phyloP scores from a whole-genome alignment of 2,329 filamentous ascomycete species.

The Dactylellina cionopaga region DNA sequence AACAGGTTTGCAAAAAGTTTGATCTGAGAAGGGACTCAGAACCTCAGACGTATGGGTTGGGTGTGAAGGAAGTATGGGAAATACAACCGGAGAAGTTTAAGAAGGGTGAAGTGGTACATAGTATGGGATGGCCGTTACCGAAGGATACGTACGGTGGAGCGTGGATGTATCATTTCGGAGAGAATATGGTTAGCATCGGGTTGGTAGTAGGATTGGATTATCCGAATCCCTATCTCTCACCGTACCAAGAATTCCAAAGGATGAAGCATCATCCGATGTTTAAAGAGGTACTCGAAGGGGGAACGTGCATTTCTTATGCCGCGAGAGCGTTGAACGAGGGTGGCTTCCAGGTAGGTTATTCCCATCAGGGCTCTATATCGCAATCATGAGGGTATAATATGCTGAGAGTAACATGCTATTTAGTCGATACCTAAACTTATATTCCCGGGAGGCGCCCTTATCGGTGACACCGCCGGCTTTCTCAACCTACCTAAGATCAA shows the following conservation, averaged over 20 bases:
- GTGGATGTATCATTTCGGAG: constrained; percentile 99
- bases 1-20: constrained; percentile 94
- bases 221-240: constrained; percentile 93
- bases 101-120: constrained; percentile 84
- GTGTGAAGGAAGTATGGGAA: constrained; percentile 98
- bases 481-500: constrained; percentile 99
- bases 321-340: constrained; percentile 92
- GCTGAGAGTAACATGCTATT: neutral
- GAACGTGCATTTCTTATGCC: constrained; percentile 96
- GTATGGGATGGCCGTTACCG: constrained; percentile 90
- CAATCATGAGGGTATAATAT: neutral
- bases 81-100: constrained; percentile 91
- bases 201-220: constrained; percentile 95
- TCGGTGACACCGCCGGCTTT: constrained; percentile 95
- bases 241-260: constrained; percentile 96
- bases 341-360: constrained; percentile 74
- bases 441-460: constrained; percentile 93
- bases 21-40: constrained; percentile 88
- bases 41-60: constrained; percentile 93
- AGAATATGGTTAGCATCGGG: constrained; percentile 92
- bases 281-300: constrained; percentile 84
- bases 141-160: constrained; percentile 92
- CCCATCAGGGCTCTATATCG: neutral
- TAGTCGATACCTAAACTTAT: constrained; percentile 90
- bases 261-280: constrained; percentile 98